Conservation (phyloP, 1,139 yeast genomes). For the Wickerhamomyces sp. region DNA sequence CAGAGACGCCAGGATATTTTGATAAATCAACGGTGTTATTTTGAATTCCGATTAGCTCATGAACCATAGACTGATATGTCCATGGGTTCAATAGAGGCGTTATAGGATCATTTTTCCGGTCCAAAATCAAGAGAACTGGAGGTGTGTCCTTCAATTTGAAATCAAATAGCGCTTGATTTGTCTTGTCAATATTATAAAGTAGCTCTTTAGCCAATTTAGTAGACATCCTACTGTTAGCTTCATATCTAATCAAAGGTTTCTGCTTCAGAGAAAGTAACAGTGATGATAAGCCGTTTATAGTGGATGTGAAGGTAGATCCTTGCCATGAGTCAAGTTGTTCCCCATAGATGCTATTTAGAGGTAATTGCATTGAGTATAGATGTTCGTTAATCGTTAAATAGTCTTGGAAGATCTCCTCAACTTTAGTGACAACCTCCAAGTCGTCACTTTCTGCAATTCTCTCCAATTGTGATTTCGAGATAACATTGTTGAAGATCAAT, state of each 20-base stretch:
- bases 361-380: slow-evolving; percentile 47
- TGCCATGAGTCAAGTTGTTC: slow-evolving; percentile 36
- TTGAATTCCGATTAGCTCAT: slow-evolving; percentile 77
- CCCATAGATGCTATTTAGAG: slow-evolving; percentile 23
- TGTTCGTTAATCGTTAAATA: slow-evolving; percentile 70
- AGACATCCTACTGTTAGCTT: slow-evolving; percentile 57
- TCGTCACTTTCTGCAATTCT: slow-evolving; percentile 88
- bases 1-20: slow-evolving; percentile 29
- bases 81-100: slow-evolving; percentile 92
- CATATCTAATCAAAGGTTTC: slow-evolving; percentile 77
- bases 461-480: slow-evolving; percentile 75
- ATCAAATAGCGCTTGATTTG: slow-evolving; percentile 61
- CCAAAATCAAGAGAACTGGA: slow-evolving; percentile 74
- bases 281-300: slow-evolving; percentile 54
- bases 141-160: slow-evolving; percentile 59
- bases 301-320: slow-evolving; percentile 42
- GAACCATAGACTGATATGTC: slow-evolving; percentile 98
- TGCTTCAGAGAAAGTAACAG: slow-evolving; percentile 67
- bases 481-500: slow-evolving; percentile 69
- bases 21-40: slow-evolving; percentile 76
- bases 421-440: slow-evolving; percentile 68
- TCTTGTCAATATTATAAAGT: slow-evolving; percentile 52
- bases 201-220: slow-evolving; percentile 69
- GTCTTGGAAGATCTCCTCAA: slow-evolving; percentile 83
- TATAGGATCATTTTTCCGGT: slow-evolving; percentile 83